Evolutionary conservation across 192 early-diverging fungal genomes (phyloP).

Genomic region (Tieghemiomyces parasiticus): DNA sequence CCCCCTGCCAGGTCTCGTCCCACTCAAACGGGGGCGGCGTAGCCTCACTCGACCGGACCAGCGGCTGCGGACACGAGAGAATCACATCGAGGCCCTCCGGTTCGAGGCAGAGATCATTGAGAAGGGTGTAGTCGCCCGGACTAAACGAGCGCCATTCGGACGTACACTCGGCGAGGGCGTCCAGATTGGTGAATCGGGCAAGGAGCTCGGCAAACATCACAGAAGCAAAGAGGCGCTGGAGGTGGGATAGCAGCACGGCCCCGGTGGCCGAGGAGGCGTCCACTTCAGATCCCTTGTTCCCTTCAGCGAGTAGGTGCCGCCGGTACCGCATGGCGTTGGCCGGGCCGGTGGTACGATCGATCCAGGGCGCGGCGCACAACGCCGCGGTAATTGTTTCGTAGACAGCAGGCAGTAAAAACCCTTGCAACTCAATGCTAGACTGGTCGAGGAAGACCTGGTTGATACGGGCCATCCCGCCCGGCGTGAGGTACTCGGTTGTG

Average conservation of each 20-base stretch:
- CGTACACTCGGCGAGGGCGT: slow-evolving; percentile 6
- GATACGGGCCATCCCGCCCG: slow-evolving; percentile 19
- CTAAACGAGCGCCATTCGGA: slow-evolving; percentile 31
- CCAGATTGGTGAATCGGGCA: slow-evolving; percentile 15
- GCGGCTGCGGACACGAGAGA: slow-evolving; percentile 17
- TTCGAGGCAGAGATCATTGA: slow-evolving; percentile 41
- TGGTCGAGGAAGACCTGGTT: slow-evolving; percentile 27
- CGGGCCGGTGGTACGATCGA: not conserved
- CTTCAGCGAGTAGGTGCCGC: not conserved
- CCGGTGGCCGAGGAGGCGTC: not conserved
- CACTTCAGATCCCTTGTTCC: too few species aligned
- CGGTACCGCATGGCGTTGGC: slow-evolving; percentile 15
- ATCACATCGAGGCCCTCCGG: slow-evolving; percentile 33
- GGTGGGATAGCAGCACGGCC: not conserved
- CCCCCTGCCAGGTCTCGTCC: slow-evolving; percentile 36
- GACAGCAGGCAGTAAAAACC: slow-evolving; percentile 21
- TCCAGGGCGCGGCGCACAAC: slow-evolving; percentile 9
- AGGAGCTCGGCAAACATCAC: slow-evolving; percentile 20
- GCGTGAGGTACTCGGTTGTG: slow-evolving; percentile 27
- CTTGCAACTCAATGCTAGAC: slow-evolving; percentile 23
- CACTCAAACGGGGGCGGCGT: slow-evolving; percentile 13
- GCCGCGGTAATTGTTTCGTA: slow-evolving; percentile 18
- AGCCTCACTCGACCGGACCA: not conserved
- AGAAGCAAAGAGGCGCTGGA: slow-evolving; percentile 13
- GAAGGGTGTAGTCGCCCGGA: slow-evolving; percentile 37